Evolutionary conservation across 352 stramenopile species (phyloP), one percentile per base, ranked within the genome.

Genomic region (Phytophthora ohioensis): DNA sequence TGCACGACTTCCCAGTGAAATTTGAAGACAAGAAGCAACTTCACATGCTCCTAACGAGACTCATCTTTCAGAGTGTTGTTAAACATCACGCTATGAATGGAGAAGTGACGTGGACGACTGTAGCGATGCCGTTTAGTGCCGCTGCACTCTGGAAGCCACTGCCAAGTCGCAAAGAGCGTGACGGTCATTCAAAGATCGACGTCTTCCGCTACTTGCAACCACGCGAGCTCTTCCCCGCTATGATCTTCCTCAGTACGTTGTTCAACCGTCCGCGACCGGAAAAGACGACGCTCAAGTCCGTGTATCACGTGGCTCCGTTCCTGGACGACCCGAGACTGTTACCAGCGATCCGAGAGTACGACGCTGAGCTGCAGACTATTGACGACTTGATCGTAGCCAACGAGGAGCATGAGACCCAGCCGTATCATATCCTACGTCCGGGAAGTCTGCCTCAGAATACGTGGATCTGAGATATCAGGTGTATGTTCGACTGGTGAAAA

Each of bases 31-130:
- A 65, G 12, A 5, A 52, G 21, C 30, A 3, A 30, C 64, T 80
- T 31, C 58, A 47, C 5, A 48, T 76, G 15, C 61, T 84, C 2
- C 30, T 86, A 13, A 57, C 73, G 17, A 61, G 79, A 36, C 57
- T 86, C 11, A 54, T 82, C n/a, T 85, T 80, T 55, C 71, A 84
- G 55, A 71, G 61, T 11, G 57, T 70, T n/a, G 74, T 87, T 34
- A 76, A 78, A 39, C 81, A 87, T 62, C 79, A 89, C 69, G 71
- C 71, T n/a, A 87, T 85, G 81, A 87, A 85, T 58, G 79, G 79
- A 38, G 52, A 76, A 30, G 63, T 73, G 47, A 82, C 71, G 27
- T 89, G 79, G 81, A 75, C 84, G 57, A 72, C 69, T 2, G 56
- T 75, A 8, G 63, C 69, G 10, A 82, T 78, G 57, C 81, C 79